Evolutionary conservation across 169 alveolate genomes (phyloP).

Genomic region (Perkinsus olseni): DNA sequence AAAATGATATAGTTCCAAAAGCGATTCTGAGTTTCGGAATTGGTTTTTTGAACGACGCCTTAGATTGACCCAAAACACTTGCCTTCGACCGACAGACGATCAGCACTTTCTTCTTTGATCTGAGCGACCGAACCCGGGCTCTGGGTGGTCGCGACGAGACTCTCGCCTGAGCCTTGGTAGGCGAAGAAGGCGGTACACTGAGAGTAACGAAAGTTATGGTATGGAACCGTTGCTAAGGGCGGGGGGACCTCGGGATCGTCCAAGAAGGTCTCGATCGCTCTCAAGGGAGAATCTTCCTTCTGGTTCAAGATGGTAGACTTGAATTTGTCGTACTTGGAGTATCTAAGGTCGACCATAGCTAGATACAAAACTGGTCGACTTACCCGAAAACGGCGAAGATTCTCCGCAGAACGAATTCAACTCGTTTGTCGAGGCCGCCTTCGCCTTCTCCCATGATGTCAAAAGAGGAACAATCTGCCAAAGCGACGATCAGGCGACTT

Average conservation of each 20-base stretch:
- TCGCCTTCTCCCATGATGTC: background rate
- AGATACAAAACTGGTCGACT: background rate
- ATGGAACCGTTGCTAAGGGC: no score
- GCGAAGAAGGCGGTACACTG: background rate
- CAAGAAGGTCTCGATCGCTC: background rate
- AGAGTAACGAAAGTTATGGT: no score
- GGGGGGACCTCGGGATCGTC: background rate
- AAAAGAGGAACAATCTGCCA: no score
- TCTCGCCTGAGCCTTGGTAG: background rate
- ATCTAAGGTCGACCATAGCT: background rate
- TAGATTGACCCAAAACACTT: background rate
- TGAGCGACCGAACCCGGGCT: background rate
- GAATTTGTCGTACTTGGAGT: background rate
- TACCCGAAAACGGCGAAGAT: background rate
- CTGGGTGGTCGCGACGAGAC: background rate
- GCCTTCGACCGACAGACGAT: background rate
- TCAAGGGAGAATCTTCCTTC: background rate
- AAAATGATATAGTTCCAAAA: no score
- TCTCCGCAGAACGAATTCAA: background rate
- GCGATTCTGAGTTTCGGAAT: no score
- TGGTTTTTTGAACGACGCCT: no score
- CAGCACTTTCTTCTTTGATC: background rate
- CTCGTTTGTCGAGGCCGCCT: background rate
- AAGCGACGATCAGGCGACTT: no score
- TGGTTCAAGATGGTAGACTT: background rate